Base-by-base conservation (phyloP, 306 rosid genomes). In the Trifolium subterraneum region DNA sequence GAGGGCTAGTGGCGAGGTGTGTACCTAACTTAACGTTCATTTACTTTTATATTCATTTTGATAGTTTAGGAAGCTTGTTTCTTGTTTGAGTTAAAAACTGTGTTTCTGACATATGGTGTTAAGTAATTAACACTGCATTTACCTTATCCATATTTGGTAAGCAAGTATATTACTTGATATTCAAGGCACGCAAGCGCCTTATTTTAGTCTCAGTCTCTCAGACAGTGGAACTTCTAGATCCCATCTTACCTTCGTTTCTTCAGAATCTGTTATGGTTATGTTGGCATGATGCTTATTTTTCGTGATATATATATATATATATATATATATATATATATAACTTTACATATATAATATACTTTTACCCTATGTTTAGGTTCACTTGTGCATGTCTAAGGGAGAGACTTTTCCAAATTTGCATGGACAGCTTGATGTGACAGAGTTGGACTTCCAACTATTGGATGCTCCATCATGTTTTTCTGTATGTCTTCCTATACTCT, bases 1-100 rank as follows among this genome's bases (percentile, higher is more conserved):
- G 68, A 86, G 96, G 88, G 90, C 93, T 55, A 88, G 87, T 33
- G 98, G 98, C 71, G 96, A 91, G 98, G 98, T 93, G 84, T 82
- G 79, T 79, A 83, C 82, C 91, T 70, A 80, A 89, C 87, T 76
- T 69, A 11, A 51, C 31, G 7, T 72, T 77, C 73, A 16, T 36
- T 22, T 31, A 41, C 36, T 47, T 47, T 63, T 60, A 12, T 55
- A 23, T 76, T 41, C 47, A 38, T 42, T 38, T 61, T 70, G 56
- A 44, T 67, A 33, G 33, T 78, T 65, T 23, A 61, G 15, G 58
- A 64, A 66, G 55, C 45, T 45, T 36, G 8, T 38, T 54, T 45
- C 29, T 50, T 35, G 16, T 81, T 78, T 11, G 29, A 27, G 39
- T 31, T 42, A 29, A 68, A 54, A 31, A 51, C 66, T 38, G 38